These are phyloP conservation scores for Limonium bicolor DNA, from an alignment of 148 eudicot genomes.

Conservation along the genomic window DNA sequence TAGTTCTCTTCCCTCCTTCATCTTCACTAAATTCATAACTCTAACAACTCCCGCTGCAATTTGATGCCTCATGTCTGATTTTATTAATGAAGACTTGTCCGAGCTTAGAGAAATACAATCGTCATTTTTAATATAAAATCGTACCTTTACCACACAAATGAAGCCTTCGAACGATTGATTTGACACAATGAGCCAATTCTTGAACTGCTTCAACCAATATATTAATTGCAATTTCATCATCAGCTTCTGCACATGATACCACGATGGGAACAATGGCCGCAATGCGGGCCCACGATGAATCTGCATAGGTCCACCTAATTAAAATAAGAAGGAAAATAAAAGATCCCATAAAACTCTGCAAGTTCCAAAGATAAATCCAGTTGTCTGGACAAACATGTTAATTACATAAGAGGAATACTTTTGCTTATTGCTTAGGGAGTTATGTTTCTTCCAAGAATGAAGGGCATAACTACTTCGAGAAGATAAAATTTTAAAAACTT, in stretches of 20 bases:
- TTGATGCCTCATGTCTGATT: too few relatives aligned
- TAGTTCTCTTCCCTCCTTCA: too few relatives aligned
- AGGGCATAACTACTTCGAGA: too few relatives aligned
- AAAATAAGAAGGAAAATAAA: constrained; percentile 20
- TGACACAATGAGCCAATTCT: constrained; percentile 60
- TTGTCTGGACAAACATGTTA: too few relatives aligned
- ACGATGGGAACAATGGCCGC: constrained; percentile 75
- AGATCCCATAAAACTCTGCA: constrained; percentile 9
- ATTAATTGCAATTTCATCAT: constrained; percentile 46
- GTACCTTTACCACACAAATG: constrained; percentile 55
- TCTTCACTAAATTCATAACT: too few relatives aligned
- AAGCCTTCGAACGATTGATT: constrained; percentile 53
- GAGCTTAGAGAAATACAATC: background rate
- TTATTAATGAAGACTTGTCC: too few relatives aligned
- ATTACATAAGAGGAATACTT: too few relatives aligned
- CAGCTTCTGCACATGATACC: constrained; percentile 65
- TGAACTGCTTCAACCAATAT: constrained; percentile 52
- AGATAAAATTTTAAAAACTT: too few relatives aligned
- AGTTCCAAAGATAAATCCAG: too few relatives aligned
- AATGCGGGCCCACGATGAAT: constrained; percentile 82
- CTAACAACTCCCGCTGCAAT: too few relatives aligned
- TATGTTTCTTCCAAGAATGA: too few relatives aligned
- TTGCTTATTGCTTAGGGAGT: too few relatives aligned
- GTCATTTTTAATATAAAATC: constrained; percentile 1
- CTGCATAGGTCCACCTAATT: constrained; percentile 88